Conservation (phyloP, 2,329 filamentous ascomycete species). For the Pyrenochaeta sp. region DNA sequence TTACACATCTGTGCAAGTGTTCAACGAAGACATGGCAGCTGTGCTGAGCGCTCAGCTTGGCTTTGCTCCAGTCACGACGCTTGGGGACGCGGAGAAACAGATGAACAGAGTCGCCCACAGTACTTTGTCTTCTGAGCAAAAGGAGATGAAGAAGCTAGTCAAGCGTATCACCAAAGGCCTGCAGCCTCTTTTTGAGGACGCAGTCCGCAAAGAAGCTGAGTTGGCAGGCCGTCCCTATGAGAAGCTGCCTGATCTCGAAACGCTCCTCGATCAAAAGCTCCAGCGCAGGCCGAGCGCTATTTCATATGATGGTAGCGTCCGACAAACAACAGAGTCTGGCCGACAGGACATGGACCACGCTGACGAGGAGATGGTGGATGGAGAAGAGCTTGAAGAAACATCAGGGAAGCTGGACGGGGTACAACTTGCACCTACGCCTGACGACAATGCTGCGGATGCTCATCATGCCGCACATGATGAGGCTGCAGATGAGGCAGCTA, state of each 20-base stretch:
- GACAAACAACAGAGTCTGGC: constrained; percentile 29
- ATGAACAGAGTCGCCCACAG: constrained; percentile 51
- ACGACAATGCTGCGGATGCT: constrained; percentile 40
- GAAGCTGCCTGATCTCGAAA: constrained; percentile 76
- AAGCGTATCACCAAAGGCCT: constrained; percentile 88
- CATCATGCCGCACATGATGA: constrained; percentile 39
- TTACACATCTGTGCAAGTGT: constrained; percentile 68
- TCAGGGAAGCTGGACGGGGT: constrained; percentile 28
- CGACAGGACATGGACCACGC: constrained; percentile 13
- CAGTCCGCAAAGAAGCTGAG: constrained; percentile 81
- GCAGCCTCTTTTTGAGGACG: constrained; percentile 78
- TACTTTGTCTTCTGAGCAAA: constrained; percentile 67
- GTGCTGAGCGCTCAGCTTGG: constrained; percentile 64
- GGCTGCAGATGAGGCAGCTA: constrained; percentile 44
- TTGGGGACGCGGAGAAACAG: constrained; percentile 52
- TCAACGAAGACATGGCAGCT: constrained; percentile 64
- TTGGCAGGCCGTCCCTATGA: constrained; percentile 75
- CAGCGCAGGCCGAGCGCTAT: constrained; percentile 55
- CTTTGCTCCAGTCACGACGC: constrained; percentile 53
- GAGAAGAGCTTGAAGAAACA: constrained; percentile 16
- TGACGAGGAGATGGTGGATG: constrained; percentile 18
- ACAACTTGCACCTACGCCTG: constrained; percentile 45
- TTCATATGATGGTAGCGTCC: constrained; percentile 30
- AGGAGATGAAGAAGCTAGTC: constrained; percentile 82
- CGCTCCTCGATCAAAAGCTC: constrained; percentile 72